phyloP scores from a whole-genome alignment of 2,329 filamentous ascomycete genomes.

The Pseudopyrenochaeta lycopersici region DNA sequence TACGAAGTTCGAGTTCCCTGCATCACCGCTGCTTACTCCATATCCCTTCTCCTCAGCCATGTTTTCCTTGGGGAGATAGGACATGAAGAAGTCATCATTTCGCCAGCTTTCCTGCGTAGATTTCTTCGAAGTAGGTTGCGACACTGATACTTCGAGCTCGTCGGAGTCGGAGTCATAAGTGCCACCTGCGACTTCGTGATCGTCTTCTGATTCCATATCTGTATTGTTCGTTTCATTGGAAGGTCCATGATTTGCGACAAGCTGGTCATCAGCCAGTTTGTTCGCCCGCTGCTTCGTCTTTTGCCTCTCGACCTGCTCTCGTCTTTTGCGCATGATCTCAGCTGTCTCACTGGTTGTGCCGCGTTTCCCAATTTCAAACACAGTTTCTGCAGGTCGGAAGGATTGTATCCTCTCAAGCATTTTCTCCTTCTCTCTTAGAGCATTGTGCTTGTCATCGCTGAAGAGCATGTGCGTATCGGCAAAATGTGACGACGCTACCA shows the following conservation, averaged over 20 bases:
- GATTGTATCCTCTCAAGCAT: constrained; percentile 91
- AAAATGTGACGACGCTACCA: constrained; percentile 76
- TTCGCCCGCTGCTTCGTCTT: constrained; percentile 51
- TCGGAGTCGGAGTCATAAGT: constrained; percentile 59
- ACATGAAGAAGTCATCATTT: constrained; percentile 94
- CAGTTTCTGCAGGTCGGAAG: constrained; percentile 89
- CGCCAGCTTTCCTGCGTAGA: constrained; percentile 67
- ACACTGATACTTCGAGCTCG: constrained; percentile 63
- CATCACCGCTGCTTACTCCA: constrained; percentile 82
- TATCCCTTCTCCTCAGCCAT: constrained; percentile 91
- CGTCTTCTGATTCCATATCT: constrained; percentile 44
- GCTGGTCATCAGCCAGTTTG: constrained; percentile 36
- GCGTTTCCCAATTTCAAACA: constrained; percentile 90
- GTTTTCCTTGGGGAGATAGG: constrained; percentile 87
- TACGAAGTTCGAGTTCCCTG: constrained; percentile 74
- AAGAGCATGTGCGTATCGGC: constrained; percentile 83
- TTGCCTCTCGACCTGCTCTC: constrained; percentile 73
- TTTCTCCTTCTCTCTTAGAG: constrained; percentile 74
- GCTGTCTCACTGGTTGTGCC: constrained; percentile 71
- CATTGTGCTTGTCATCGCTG: constrained; percentile 65
- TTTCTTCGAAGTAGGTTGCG: constrained; percentile 48
- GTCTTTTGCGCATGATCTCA: constrained; percentile 77
- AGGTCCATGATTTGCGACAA: constrained; percentile 9
- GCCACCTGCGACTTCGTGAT: constrained; percentile 41
- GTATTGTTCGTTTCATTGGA: constrained; percentile 19